A percentile compares a stretch with the other conserved stretches of the same genome.
Conservation (phyloP, 345 rosid species). For the Populus pruinosa region DNA sequence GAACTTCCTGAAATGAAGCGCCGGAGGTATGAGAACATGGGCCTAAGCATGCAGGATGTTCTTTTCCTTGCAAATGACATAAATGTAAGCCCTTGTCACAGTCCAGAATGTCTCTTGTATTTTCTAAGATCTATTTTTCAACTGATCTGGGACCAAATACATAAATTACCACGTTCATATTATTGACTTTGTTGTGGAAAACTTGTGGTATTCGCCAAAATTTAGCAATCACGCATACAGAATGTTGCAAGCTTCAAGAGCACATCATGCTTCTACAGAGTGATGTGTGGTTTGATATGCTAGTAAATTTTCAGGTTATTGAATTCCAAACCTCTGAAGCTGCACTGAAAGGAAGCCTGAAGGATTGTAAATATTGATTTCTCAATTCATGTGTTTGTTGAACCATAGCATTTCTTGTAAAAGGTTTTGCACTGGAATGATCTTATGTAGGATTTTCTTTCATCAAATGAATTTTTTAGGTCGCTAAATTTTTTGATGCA, state of each 20-base stretch:
- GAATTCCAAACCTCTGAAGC: not conserved
- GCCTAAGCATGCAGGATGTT: conserved; percentile 85
- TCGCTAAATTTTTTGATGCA: conserved; percentile 79
- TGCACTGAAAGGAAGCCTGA: not conserved
- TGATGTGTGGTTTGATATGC: not conserved
- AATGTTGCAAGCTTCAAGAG: not conserved
- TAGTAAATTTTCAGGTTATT: not conserved
- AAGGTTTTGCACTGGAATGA: conserved; percentile 6
- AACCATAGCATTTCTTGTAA: not conserved
- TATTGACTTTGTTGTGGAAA: not conserved
- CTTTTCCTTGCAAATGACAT: conserved; percentile 90
- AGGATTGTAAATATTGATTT: not conserved
- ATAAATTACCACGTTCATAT: not conserved
- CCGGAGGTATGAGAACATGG: conserved; percentile 79
- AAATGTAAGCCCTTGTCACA: conserved; percentile 42
- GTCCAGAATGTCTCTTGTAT: not conserved
- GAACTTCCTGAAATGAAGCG: conserved; percentile 93
- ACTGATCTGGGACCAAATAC: not conserved
- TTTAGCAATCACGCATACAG: not conserved
- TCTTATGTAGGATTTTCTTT: not conserved
- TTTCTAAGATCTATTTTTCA: not conserved
- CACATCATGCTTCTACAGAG: not conserved
- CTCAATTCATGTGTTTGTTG: not conserved
- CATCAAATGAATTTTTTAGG: conserved; percentile 40
- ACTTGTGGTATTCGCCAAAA: not conserved